Evolutionary conservation across 192 early-diverging fungal genomes (phyloP).

Genomic region (Entophlyctis luteolus): DNA sequence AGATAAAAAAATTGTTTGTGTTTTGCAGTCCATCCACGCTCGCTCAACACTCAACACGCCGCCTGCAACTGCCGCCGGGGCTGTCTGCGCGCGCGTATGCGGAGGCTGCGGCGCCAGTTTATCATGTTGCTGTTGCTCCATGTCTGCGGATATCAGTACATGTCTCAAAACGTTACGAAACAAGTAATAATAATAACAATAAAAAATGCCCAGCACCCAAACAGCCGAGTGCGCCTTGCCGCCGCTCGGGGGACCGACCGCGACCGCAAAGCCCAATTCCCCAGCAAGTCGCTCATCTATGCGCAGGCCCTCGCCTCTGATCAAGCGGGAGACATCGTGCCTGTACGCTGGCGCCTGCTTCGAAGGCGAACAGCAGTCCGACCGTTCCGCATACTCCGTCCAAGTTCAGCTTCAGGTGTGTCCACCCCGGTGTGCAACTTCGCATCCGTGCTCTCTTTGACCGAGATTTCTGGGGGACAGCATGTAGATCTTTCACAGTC

Average conservation of each 20-base stretch:
- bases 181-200: not conserved
- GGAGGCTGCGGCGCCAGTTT: no score
- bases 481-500: slow-evolving; percentile 68
- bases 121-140: no score
- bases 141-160: not conserved
- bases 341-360: slow-evolving; percentile 66
- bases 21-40: no score
- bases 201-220: not conserved
- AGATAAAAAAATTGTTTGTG: no score
- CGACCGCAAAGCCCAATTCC: no score
- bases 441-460: not conserved
- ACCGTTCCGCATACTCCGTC: slow-evolving; percentile 61
- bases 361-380: slow-evolving; percentile 63
- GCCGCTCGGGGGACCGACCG: no score
- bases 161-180: not conserved
- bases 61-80: no score
- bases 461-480: slow-evolving; percentile 9
- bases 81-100: no score
- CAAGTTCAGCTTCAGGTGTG: slow-evolving; percentile 68
- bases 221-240: no score
- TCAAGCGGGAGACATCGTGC: slow-evolving; percentile 22
- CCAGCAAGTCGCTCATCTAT: not conserved
- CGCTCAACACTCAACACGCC: no score
- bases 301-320: not conserved
- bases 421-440: not conserved